A percentile compares a stretch with the other conserved stretches of the same genome.
Evolutionary conservation across 129 eudicot genomes (phyloP).

Genomic region (Saposhnikovia divaricata): DNA sequence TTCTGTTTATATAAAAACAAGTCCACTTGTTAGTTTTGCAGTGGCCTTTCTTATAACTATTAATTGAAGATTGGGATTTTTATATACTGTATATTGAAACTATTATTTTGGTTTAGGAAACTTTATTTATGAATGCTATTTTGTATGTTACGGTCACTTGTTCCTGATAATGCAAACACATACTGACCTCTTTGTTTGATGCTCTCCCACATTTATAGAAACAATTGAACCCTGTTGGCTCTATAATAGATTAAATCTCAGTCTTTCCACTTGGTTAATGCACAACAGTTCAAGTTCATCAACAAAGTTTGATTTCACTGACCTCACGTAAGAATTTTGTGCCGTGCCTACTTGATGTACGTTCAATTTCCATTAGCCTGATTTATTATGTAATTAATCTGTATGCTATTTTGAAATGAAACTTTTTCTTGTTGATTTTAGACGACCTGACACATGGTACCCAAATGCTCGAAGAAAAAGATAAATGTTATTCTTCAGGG

Average conservation of each 20-base stretch:
- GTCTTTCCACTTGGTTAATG: constrained; percentile 25
- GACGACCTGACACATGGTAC: constrained; percentile 95
- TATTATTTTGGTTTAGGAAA: not conserved
- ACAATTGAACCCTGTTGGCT: constrained; percentile 12
- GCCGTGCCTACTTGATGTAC: not conserved
- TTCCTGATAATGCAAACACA: not conserved
- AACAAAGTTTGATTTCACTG: constrained; percentile 65
- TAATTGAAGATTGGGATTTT: not conserved
- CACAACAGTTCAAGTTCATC: constrained; percentile 42
- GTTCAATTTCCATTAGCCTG: not conserved
- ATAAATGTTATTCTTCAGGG: constrained; percentile 73
- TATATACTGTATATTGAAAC: not conserved
- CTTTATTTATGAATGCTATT: not conserved
- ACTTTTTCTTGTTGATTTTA: constrained; percentile 19
- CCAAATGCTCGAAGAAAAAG: constrained; percentile 80
- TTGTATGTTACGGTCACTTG: not conserved
- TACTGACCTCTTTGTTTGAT: constrained; percentile 4
- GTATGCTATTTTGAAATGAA: not conserved
- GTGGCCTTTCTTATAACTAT: not conserved
- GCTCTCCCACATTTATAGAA: constrained; percentile 22
- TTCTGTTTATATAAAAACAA: not conserved
- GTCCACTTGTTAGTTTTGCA: not conserved
- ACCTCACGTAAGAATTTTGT: constrained; percentile 69
- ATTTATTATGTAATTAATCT: not conserved
- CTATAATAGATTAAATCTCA: constrained; percentile 17